Base-by-base conservation (phyloP, 441 rosid species). In the Mallotus japonicus region DNA sequence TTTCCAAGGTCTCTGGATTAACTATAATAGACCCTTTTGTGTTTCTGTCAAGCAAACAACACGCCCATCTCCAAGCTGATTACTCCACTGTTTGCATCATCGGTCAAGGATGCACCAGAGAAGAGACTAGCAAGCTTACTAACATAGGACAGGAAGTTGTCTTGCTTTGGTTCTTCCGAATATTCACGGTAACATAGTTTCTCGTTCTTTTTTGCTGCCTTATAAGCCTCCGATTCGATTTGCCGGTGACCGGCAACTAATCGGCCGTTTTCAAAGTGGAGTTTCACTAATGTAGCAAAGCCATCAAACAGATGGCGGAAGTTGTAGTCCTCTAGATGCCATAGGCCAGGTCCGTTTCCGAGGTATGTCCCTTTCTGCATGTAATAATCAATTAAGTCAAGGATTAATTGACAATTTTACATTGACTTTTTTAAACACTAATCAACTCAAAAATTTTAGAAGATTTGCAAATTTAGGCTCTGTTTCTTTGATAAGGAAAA, bases 291-390 rank as follows among this genome's bases (percentile, higher is more conserved):
- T 13, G 85, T 90, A 57, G 98, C 94, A 67, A 92, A 95, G 73
- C 99, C 99, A 71, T 95, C 99, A 65, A 95, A 95, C 69, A 95
- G 97, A 84, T 95, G 99, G 12, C 99, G 92, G 90, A 95, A 92
- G 72, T 89, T 83, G 85, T 95, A 84, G 72, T 88, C 82, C n/a
- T 83, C 93, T 46, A 95, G 75, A 79, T 92, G 85, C 99, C 99
- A 95, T 64, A 92, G 70, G 0, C 99, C 99, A 0, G 99, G 99
- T 13, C 99, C 99, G 42, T 95, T 95, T 70, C 99, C 87, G 22
- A 95, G 83, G 83, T 95, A 95, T 80, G 91, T 88, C 72, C 99
- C 99, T 44, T 78, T 90, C 99, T 95, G 87, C 89, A 87, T 81
- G 81, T n/a, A n/a, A n/a, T n/a, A n/a, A n/a, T n/a, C n/a, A n/a